phyloP scores from a whole-genome alignment of 306 rosid species.

The Quillaja saponaria region DNA sequence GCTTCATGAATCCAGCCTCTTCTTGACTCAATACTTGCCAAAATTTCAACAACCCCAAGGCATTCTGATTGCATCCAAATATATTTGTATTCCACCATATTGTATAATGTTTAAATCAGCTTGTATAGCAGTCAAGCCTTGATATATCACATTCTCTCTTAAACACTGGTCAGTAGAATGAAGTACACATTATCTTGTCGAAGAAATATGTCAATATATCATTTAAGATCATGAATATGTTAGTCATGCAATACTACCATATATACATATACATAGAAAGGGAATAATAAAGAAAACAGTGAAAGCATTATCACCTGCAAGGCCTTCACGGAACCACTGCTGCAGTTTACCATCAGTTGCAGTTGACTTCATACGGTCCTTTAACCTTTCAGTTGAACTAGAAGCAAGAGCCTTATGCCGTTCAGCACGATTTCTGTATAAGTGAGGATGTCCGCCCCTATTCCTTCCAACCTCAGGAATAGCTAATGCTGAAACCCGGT shows the following conservation, averaged over 20 bases:
- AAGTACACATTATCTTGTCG: background rate
- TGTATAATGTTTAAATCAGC: slow-evolving; percentile 3
- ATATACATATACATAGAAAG: slow-evolving; percentile 1
- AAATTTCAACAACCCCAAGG: background rate
- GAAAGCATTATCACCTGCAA: slow-evolving; percentile 61
- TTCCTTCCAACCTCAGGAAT: slow-evolving; percentile 64
- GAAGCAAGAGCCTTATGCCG: slow-evolving; percentile 69
- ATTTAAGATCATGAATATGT: background rate
- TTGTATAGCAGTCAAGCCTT: slow-evolving; percentile 10
- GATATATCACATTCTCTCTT: no score
- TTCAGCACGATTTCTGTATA: slow-evolving; percentile 49
- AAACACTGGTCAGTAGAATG: slow-evolving; percentile 16
- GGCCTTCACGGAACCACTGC: slow-evolving; percentile 98
- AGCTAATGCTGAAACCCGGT: slow-evolving; percentile 67
- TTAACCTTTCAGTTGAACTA: slow-evolving; percentile 54
- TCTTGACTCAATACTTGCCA: slow-evolving; percentile 5
- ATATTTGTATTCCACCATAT: background rate
- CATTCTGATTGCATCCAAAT: background rate
- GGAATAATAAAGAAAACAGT: slow-evolving; percentile 8
- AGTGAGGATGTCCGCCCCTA: slow-evolving; percentile 57
- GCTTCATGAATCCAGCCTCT: slow-evolving; percentile 1
- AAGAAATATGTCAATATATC: background rate
- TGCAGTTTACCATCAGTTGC: slow-evolving; percentile 85
- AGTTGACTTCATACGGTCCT: slow-evolving; percentile 58
- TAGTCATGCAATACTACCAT: background rate